Conservation (phyloP, 768 basidiomycete species). For the Daedaleopsis sinensis region DNA sequence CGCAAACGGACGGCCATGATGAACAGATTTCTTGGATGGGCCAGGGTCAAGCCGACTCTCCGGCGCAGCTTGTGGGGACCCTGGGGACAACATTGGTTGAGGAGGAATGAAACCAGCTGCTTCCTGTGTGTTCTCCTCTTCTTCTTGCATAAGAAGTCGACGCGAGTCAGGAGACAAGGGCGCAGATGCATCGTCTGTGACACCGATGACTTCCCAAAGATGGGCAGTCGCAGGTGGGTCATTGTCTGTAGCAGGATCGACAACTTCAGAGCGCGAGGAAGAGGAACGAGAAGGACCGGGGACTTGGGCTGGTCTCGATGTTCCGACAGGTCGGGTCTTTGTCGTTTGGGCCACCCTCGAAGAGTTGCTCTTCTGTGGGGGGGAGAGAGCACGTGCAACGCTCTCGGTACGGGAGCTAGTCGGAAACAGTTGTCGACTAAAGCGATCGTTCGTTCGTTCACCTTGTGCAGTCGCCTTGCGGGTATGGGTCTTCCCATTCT, state of each 20-base stretch:
- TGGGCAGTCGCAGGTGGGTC: neutral
- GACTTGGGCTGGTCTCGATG: no score
- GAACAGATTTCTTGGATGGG: neutral
- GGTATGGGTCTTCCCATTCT: neutral
- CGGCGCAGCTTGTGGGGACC: no score
- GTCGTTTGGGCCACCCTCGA: no score
- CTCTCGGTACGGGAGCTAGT: neutral
- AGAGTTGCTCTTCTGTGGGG: neutral
- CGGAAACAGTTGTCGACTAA: no score
- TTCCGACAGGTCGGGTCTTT: no score
- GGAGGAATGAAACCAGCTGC: slow-evolving; percentile 2
- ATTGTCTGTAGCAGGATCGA: neutral
- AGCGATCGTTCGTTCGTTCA: no score
- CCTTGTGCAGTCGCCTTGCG: neutral
- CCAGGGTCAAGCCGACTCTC: neutral
- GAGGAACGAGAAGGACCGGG: no score
- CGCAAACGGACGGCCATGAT: slow-evolving; percentile 3
- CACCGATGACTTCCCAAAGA: neutral
- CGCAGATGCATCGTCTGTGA: neutral
- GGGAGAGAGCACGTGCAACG: no score
- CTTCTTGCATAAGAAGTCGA: slow-evolving; percentile 16
- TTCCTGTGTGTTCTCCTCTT: slow-evolving; percentile 24
- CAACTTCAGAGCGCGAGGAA: neutral
- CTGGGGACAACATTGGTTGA: neutral
- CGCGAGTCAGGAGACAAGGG: neutral